Evolutionary conservation across 2,329 filamentous ascomycete genomes (phyloP), one percentile per base, ranked within the genome.

Genomic region (Huntiella omanensis): DNA sequence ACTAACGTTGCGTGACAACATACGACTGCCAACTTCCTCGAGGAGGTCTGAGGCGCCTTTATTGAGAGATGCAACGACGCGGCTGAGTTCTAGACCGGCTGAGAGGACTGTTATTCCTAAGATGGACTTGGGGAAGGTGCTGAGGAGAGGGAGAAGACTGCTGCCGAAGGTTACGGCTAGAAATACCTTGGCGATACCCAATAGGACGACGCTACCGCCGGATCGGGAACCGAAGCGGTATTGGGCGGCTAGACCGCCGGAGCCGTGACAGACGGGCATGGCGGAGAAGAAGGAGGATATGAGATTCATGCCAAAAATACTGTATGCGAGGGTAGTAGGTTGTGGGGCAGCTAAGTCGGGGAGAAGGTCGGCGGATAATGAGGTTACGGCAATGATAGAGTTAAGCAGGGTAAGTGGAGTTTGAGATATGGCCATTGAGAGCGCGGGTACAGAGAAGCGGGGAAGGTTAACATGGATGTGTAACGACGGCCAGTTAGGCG

Each of bases 191-290:
- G 82, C 62, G 0, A 73, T 40, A 0, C 88, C 88, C 0, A 96
- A 72, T 17, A 93, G 58, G 45, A 95, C 75, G 51, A 95, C 71
- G 54, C 80, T 86, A 0, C 84, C 76, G 7, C 88, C 88, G 49
- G 83, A 92, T 41, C 88, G 77, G 4, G 88, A 87, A 1, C 88
- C 88, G 54, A 96, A 96, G 4, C 85, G 77, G 59, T 85, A 84
- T 59, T 96, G 88, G 0, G 82, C 91, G 4, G 91, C 91, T 0
- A 96, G 67, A 0, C 88, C 88, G 2, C 88, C 88, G 1, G 85
- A 85, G 4, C 88, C 88, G 58, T 96, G 91, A 57, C 91, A 96
- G 3, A 91, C 77, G 3, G 88, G 91, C 91, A 95, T 96, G 4
- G 81, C 82, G 41, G 87, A 87, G 55, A 94, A 92, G 83, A 84